Evolutionary conservation across 768 basidiomycete genomes (phyloP), one percentile per base, ranked within the genome.

Genomic region (Coprinopsis cinerea): DNA sequence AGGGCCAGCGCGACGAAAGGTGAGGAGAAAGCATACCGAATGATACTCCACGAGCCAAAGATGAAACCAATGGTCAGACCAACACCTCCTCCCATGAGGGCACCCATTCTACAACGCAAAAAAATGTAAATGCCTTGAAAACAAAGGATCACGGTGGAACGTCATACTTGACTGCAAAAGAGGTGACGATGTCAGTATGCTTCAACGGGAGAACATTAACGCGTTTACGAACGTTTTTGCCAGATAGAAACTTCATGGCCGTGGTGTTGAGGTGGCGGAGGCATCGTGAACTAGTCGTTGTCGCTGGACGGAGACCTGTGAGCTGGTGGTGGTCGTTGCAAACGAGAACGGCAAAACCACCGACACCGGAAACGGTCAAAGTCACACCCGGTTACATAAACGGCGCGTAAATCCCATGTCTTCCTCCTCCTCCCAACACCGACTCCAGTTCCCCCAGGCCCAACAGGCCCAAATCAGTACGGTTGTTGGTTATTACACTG

Each of bases 11-110:
- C n/a, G 42, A 27, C 40, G 28, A 41, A 25, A 48, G 28, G 27
- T 27, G 34, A 15, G 34, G 23, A 20, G 44, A 13, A 42, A 41
- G 60, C 85, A 60, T 57, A 90, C 93, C 92, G 75, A 37, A 98
- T 68, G 62, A 98, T 90, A 59, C 83, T 92, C 74, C 87, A 96
- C 23, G 86, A 83, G 36, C 95, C 95, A 61, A 98, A 98, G 53
- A 99, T 84, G 71, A 98, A 97, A 15, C 96, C 95, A 62, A 97
- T 96, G 27, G 93, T 95, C 40, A 96, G 77, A 11, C 95, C 95
- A 47, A 97, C 94, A 51, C 91, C 90, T 58, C 85, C 88, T 49
- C 90, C 90, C 89, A 92, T 92, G 51, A 90, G 67, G 39, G 90
- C 91, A 58, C 90, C 90, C 90, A 92, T 92, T 66, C 90, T 92